Conservation (phyloP, 176 grass and related monocot genomes). For the Oryza nivara region DNA sequence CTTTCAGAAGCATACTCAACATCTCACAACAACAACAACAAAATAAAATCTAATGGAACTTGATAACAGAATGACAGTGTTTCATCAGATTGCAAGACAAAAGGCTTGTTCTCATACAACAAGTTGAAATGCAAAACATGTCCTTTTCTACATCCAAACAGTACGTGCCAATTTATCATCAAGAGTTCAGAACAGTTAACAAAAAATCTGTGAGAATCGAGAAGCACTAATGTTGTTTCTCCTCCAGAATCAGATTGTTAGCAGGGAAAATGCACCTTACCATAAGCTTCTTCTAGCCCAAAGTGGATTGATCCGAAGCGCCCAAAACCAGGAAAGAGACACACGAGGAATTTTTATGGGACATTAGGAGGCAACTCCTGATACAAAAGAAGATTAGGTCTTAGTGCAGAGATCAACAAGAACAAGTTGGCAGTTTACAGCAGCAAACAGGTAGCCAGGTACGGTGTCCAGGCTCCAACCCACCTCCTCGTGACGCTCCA, state of each 20-base stretch:
- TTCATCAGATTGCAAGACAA: conserved; percentile 75
- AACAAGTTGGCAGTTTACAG: too few species aligned
- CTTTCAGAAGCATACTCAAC: conserved; percentile 84
- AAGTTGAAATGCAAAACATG: too few species aligned
- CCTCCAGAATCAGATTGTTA: neutral
- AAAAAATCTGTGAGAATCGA: neutral
- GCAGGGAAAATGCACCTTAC: conserved; percentile 47
- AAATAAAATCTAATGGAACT: neutral
- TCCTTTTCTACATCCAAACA: conserved; percentile 1
- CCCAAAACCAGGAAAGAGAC: conserved; percentile 73
- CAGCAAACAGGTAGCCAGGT: too few species aligned
- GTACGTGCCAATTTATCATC: neutral
- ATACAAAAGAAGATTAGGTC: conserved; percentile 27
- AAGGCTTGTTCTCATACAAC: conserved; percentile 70
- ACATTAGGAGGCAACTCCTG: conserved; percentile 65
- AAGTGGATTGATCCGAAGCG: conserved; percentile 70
- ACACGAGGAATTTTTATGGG: conserved; percentile 76
- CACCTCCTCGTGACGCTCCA: too few species aligned
- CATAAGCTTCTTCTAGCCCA: conserved; percentile 93
- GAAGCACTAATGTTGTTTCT: neutral
- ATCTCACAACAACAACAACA: conserved; percentile 35
- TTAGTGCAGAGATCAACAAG: neutral
- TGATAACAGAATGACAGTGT: neutral
- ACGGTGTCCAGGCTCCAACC: too few species aligned
- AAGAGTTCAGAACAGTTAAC: neutral